phyloP scores from a whole-genome alignment of 139 green algal species.

The Chara braunii region DNA sequence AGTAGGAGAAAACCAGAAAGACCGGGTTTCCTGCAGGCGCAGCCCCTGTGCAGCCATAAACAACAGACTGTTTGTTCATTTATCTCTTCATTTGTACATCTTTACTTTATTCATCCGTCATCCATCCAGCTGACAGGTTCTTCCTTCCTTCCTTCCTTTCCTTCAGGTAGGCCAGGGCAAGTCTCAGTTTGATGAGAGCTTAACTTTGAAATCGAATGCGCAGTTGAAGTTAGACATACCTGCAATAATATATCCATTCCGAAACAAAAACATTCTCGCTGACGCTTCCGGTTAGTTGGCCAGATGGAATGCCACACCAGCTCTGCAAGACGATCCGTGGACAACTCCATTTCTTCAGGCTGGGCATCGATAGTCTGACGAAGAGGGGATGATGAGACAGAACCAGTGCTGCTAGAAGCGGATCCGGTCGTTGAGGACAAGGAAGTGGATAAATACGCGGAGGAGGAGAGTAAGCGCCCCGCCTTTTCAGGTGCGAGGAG shows the following conservation, averaged over 20 bases:
- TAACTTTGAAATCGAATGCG: too few relatives aligned
- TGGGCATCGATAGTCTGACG: background rate
- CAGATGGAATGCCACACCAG: conserved; percentile 76
- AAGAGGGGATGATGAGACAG: conserved; percentile 4
- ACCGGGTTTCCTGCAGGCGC: too few relatives aligned
- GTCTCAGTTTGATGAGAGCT: too few relatives aligned
- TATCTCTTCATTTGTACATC: too few relatives aligned
- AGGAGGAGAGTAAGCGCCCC: background rate
- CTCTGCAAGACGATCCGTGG: conserved; percentile 50
- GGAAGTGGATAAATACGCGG: background rate
- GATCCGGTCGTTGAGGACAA: background rate
- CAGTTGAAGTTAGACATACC: too few relatives aligned
- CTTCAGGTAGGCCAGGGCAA: too few relatives aligned
- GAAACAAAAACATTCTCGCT: conserved; percentile 92
- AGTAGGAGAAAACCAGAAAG: too few relatives aligned
- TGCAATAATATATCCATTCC: conserved; percentile 75
- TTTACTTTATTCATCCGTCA: too few relatives aligned
- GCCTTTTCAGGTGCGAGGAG: conserved; percentile 1
- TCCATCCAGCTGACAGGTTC: too few relatives aligned
- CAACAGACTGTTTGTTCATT: too few relatives aligned
- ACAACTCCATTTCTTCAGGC: conserved; percentile 39
- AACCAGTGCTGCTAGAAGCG: background rate
- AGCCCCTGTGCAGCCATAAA: too few relatives aligned
- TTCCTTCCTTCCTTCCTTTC: too few relatives aligned
- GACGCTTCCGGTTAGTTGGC: conserved; percentile 74